phyloP scores from a whole-genome alignment of 495 filamentous ascomycete genomes.

The Penicillium coprophilum region DNA sequence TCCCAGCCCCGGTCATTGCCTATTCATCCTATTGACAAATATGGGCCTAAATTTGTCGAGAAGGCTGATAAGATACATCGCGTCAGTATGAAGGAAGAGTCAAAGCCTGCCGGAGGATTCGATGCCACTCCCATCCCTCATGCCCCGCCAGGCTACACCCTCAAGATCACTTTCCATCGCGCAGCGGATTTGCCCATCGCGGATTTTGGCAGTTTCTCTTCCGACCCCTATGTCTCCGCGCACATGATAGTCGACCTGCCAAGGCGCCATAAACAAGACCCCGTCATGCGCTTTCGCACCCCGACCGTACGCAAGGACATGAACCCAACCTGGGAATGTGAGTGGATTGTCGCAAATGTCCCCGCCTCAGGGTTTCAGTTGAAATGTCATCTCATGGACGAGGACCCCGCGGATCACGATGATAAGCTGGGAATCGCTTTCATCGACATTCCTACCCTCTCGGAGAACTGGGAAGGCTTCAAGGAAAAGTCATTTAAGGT shows the following conservation, averaged over 20 bases:
- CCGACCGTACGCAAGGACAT: constrained; percentile 67
- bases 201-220: constrained; percentile 72
- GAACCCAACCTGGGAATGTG: constrained; percentile 76
- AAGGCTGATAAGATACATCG: constrained; percentile 60
- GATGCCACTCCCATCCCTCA: constrained; percentile 74
- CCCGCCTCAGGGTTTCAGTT: constrained; percentile 74
- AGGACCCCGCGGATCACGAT: constrained; percentile 83
- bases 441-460: constrained; percentile 56
- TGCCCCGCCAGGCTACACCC: constrained; percentile 72
- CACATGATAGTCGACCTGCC: constrained; percentile 62
- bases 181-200: constrained; percentile 78
- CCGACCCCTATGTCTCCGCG: constrained; percentile 80
- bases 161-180: constrained; percentile 82
- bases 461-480: constrained; percentile 66
- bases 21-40: constrained; percentile 33
- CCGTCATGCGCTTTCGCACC: constrained; percentile 68
- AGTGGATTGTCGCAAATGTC: constrained; percentile 87
- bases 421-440: constrained; percentile 84
- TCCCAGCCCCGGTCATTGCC: constrained; percentile 22
- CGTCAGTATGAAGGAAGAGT: constrained; percentile 28
- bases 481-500: constrained; percentile 65
- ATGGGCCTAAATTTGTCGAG: constrained; percentile 52
- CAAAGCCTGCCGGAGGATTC: constrained; percentile 69
- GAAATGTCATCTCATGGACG: constrained; percentile 82
- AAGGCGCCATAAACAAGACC: constrained; percentile 77